These are phyloP conservation scores for Novakomyces olei DNA, from an alignment of 805 yeast species.

Conservation along the genomic window DNA sequence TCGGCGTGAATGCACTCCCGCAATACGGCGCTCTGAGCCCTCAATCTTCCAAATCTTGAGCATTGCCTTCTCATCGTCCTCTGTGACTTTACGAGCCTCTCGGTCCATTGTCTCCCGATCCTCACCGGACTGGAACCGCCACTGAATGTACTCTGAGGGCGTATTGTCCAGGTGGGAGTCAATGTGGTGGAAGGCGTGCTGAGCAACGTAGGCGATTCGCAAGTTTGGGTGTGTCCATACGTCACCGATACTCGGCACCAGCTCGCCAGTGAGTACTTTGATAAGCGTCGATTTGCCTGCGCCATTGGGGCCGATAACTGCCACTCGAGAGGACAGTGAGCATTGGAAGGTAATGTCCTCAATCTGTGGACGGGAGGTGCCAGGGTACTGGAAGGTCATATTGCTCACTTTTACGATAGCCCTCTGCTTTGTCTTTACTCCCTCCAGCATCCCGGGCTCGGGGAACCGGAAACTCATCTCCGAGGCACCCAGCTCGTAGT, in stretches of 20 bases:
- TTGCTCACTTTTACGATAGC: slow-evolving; percentile 95
- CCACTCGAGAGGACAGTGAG: slow-evolving; percentile 98
- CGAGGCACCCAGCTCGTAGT: slow-evolving; percentile 97
- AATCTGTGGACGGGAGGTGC: slow-evolving; percentile 92
- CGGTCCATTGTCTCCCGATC: slow-evolving; percentile 99
- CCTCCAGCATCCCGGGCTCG: slow-evolving; percentile 99
- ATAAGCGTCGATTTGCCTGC: slow-evolving; percentile 99
- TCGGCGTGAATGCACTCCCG: slow-evolving; percentile 86
- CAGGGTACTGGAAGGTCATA: slow-evolving; percentile 99
- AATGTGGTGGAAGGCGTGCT: slow-evolving; percentile 98
- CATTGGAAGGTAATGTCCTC: slow-evolving; percentile 88
- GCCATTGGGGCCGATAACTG: slow-evolving; percentile 99
- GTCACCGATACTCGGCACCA: slow-evolving; percentile 94
- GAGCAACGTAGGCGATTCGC: slow-evolving; percentile 99
- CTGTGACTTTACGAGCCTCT: slow-evolving; percentile 96
- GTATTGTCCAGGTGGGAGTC: slow-evolving; percentile 98
- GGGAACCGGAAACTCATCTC: slow-evolving; percentile 95
- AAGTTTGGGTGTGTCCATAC: slow-evolving; percentile 98
- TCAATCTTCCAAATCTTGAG: slow-evolving; percentile 98
- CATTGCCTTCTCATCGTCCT: slow-evolving; percentile 93
- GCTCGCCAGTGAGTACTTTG: slow-evolving; percentile 98
- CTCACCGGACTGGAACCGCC: slow-evolving; percentile 99
- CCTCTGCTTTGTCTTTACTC: slow-evolving; percentile 99
- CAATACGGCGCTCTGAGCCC: slow-evolving; percentile 95
- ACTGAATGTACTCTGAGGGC: slow-evolving; percentile 98